A percentile compares a stretch with the other conserved stretches of the same genome.
phyloP scores from a whole-genome alignment of 441 rosid species.

The Biscutella auriculata region DNA sequence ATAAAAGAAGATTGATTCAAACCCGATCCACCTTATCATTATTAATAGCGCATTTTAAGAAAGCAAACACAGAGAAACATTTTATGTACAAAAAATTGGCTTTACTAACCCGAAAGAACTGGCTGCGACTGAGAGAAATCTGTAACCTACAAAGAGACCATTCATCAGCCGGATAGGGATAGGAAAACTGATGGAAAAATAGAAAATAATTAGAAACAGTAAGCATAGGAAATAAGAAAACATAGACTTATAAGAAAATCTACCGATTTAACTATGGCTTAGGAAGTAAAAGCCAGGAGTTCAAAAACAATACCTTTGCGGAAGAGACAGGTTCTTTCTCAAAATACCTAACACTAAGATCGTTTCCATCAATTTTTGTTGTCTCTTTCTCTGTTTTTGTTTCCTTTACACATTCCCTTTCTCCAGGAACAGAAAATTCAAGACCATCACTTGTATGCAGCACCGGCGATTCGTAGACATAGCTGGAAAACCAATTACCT shows the following conservation, averaged over 20 bases:
- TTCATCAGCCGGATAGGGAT: not conserved
- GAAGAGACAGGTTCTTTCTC: slow-evolving; percentile 13
- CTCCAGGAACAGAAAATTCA: not conserved
- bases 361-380: not conserved
- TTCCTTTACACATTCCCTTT: slow-evolving; percentile 5
- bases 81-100: not conserved
- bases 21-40: not conserved
- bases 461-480: slow-evolving; percentile 38
- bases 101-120: slow-evolving; percentile 35
- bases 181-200: not conserved
- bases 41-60: not conserved
- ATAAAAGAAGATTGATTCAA: not conserved
- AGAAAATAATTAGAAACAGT: not conserved
- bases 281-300: not conserved
- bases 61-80: not conserved
- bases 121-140: slow-evolving; percentile 24
- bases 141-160: slow-evolving; percentile 21
- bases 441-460: slow-evolving; percentile 25
- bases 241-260: not conserved
- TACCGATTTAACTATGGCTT: not conserved
- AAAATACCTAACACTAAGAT: not conserved
- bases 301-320: slow-evolving; percentile 4
- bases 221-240: not conserved
- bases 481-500: slow-evolving; percentile 46
- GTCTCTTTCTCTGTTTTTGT: slow-evolving; percentile 1